A percentile compares a stretch with the other conserved stretches of the same genome.
These are phyloP conservation scores for Puccinia triticina DNA, from an alignment of 1,284 basidiomycete genomes.

Conservation along the genomic window DNA sequence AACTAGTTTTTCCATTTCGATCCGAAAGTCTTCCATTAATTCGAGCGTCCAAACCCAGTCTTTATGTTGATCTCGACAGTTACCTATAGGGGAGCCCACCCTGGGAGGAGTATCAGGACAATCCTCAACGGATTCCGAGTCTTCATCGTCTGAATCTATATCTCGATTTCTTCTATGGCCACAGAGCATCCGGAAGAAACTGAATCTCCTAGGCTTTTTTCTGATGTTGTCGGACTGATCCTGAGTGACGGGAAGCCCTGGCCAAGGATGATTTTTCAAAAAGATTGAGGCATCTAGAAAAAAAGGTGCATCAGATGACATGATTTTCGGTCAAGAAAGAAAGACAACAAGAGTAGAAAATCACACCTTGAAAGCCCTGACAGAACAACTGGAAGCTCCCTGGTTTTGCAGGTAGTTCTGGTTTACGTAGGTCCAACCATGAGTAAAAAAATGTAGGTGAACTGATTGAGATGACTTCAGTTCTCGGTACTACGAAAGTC, in stretches of 20 bases:
- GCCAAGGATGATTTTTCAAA: slow-evolving; percentile 81
- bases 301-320: background rate
- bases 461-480: slow-evolving; percentile 78
- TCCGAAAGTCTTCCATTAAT: slow-evolving; percentile 76
- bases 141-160: slow-evolving; percentile 66
- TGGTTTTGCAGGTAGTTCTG: slow-evolving; percentile 73
- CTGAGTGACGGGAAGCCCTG: slow-evolving; percentile 77
- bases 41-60: slow-evolving; percentile 71
- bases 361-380: slow-evolving; percentile 74
- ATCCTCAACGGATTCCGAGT: slow-evolving; percentile 53
- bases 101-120: slow-evolving; percentile 13
- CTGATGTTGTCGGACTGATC: slow-evolving; percentile 68
- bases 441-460: slow-evolving; percentile 86
- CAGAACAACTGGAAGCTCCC: slow-evolving; percentile 88
- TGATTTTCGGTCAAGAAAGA: background rate
- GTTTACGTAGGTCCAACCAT: slow-evolving; percentile 82
- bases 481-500: slow-evolving; percentile 80
- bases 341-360: background rate
- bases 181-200: slow-evolving; percentile 65
- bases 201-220: slow-evolving; percentile 50
- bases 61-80: slow-evolving; percentile 56
- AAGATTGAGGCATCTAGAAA: slow-evolving; percentile 78
- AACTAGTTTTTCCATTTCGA: slow-evolving; percentile 86
- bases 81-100: slow-evolving; percentile 55
- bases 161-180: slow-evolving; percentile 75